A percentile compares a stretch with the other conserved stretches of the same genome.
Conservation (phyloP, 768 basidiomycete species). For the Termitomyces sp. region DNA sequence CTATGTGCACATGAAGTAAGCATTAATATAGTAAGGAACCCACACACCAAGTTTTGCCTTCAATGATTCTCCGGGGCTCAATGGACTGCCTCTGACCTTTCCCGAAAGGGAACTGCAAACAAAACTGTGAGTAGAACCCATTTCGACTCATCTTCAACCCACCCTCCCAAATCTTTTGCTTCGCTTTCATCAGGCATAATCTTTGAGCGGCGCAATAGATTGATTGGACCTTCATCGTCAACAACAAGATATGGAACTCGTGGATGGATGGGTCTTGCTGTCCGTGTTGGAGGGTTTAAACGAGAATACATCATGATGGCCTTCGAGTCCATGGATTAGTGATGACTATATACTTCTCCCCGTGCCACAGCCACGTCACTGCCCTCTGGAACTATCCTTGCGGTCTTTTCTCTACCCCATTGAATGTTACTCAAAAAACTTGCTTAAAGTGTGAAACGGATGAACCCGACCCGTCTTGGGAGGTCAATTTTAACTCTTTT, state of each 20-base stretch:
- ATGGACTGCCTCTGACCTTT: neutral
- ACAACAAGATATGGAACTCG: conserved; percentile 5
- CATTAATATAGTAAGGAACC: neutral
- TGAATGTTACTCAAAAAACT: no score
- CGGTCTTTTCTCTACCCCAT: no score
- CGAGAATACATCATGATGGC: neutral
- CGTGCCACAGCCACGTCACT: no score
- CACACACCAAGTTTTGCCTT: neutral
- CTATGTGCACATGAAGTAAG: neutral
- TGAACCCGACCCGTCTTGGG: no score
- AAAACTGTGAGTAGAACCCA: neutral
- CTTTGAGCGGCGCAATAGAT: conserved; percentile 1
- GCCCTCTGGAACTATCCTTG: no score
- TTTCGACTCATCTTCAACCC: neutral
- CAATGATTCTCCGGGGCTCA: neutral
- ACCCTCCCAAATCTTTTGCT: conserved; percentile 7
- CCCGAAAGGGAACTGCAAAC: neutral
- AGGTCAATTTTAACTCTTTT: no score
- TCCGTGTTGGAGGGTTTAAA: conserved; percentile 9
- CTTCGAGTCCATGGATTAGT: conserved; percentile 1
- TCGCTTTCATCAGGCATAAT: conserved; percentile 3
- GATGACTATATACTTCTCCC: no score
- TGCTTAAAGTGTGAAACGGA: no score
- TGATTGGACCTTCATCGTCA: neutral
- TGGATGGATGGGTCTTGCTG: conserved; percentile 6